Conservation (phyloP, 2,329 filamentous ascomycete genomes). For the Fonsecaea nubica region DNA sequence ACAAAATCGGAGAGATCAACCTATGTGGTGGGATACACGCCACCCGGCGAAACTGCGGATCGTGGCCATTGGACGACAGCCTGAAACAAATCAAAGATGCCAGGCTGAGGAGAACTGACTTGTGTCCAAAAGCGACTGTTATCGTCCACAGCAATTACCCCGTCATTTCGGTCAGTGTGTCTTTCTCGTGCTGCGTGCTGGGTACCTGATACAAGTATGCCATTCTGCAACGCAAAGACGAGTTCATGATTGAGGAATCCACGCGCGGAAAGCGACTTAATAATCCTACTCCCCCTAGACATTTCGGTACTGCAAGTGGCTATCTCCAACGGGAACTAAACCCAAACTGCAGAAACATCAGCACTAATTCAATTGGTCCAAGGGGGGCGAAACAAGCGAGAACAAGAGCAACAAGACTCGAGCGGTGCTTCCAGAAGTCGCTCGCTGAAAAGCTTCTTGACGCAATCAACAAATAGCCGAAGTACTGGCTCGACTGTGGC, state of each 20-base stretch:
- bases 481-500: background rate
- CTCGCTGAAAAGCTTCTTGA: conserved; percentile 8
- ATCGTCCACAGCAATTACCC: background rate
- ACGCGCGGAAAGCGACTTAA: background rate
- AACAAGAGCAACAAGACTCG: conserved; percentile 4
- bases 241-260: background rate
- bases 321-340: conserved; percentile 5
- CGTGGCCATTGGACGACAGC: background rate
- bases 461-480: background rate
- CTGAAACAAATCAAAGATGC: background rate
- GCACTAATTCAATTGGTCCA: conserved; percentile 17
- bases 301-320: conserved; percentile 1
- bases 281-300: background rate
- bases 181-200: background rate
- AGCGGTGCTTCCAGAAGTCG: conserved; percentile 11
- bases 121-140: background rate
- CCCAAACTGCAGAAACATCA: conserved; percentile 19
- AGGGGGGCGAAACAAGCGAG: conserved; percentile 2
- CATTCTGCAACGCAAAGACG: background rate
- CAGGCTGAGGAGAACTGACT: background rate
- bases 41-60: conserved; percentile 8
- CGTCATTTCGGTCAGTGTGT: background rate
- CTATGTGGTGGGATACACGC: conserved; percentile 1
- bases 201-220: background rate
- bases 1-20: background rate